Percentiles rank a stretch among this genome's conserved stretches.
Conservation (phyloP, 2,329 filamentous ascomycete genomes). For the Fusarium sp. region DNA sequence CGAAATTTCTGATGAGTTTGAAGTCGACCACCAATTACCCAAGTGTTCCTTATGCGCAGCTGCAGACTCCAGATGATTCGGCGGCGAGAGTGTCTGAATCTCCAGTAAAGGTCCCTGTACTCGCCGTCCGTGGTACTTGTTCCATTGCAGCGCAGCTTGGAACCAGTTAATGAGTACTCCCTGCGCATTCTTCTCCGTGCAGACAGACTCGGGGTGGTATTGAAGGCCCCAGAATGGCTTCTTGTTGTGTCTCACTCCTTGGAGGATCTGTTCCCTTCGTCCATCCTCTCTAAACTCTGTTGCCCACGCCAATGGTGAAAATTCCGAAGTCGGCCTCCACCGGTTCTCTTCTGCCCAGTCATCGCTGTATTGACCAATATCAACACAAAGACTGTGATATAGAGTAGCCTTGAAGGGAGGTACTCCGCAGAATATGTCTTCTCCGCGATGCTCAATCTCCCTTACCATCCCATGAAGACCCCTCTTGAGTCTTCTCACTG, state of each 20-base stretch:
- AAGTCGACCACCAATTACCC: conserved; percentile 21
- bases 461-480: conserved; percentile 87
- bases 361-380: conserved; percentile 56
- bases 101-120: conserved; percentile 22
- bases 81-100: conserved; percentile 40
- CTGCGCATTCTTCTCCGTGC: conserved; percentile 75
- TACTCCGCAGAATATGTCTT: conserved; percentile 73
- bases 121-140: conserved; percentile 46
- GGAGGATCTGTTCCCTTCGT: conserved; percentile 68
- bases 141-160: conserved; percentile 70
- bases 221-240: conserved; percentile 89
- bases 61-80: conserved; percentile 38
- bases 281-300: conserved; percentile 54
- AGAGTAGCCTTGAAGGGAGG: conserved; percentile 74
- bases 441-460: conserved; percentile 66
- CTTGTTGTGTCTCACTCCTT: conserved; percentile 74
- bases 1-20: not conserved
- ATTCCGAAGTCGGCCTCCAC: conserved; percentile 56
- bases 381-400: conserved; percentile 74
- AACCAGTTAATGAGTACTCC: conserved; percentile 81
- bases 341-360: conserved; percentile 40
- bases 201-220: conserved; percentile 90
- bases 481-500: conserved; percentile 71
- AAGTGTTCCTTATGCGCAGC: conserved; percentile 21
- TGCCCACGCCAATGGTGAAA: conserved; percentile 72